Evolutionary conservation across 2,329 filamentous ascomycete species (phyloP), one percentile per base, ranked within the genome.

Genomic region (Neonectria punicea): DNA sequence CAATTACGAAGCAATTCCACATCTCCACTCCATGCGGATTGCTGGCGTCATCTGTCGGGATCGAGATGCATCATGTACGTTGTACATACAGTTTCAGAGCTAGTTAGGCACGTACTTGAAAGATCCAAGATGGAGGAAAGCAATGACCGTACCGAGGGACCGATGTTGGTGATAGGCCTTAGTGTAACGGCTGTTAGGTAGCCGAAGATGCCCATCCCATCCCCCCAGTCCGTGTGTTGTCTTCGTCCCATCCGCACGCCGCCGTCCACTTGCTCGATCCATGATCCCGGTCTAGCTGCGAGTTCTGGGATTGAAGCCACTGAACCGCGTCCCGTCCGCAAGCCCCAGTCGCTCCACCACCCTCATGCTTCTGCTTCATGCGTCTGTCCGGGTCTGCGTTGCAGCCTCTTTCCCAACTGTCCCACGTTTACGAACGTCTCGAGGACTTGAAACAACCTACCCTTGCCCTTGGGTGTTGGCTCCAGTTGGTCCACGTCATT

Each of bases 281-380:
- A 61, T 61, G 61, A 61, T 57, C 67, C 67, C 58, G 44, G 64
- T 49, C 50, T 22, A 28, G 41, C 53, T 28, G 36, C 53, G 18
- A 25, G 28, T 51, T 51, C 49, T 53, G 8, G 36, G 41, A 50
- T 41, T 58, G 56, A 68, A 18, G 36, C 36, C 41, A 18, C 16
- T 43, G 39, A 43, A 18, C 39, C n/a, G 16, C 39, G 50, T 39
- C 14, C 36, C 36, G 14, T 39, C 57, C 41, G 54, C 47, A 49
- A 66, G 58, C 54, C 53, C 46, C 36, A 57, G 32, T 39, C 39
- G 51, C 66, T 63, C 59, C 60, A 65, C 50, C 50, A 51, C 57
- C 59, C 56, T 66, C 55, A 69, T 66, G 62, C 57, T 65, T 67
- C 57, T 66, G 60, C 60, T 65, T 68, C 59, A 70, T 70, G 66